Evolutionary conservation across 2,329 filamentous ascomycete species (phyloP).

Genomic region (Diplodia intermedia): DNA sequence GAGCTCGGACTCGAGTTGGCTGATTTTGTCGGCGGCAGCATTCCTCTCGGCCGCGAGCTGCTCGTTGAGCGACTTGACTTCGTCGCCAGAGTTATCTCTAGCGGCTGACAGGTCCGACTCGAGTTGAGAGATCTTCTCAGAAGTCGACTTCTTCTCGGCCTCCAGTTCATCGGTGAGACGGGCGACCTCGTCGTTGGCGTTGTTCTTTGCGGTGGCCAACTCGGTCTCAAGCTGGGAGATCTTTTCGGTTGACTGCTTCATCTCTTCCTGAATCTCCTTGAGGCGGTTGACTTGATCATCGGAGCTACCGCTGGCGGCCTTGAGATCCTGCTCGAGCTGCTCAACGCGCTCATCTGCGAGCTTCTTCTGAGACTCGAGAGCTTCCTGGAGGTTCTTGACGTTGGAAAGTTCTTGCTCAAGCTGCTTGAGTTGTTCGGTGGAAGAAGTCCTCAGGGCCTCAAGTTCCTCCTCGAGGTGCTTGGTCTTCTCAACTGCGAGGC

Average conservation of each 20-base stretch:
- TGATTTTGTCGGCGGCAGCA: conserved; percentile 27
- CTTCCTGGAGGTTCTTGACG: conserved; percentile 20
- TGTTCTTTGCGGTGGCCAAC: conserved; percentile 17
- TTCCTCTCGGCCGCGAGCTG: conserved; percentile 20
- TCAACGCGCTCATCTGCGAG: conserved; percentile 15
- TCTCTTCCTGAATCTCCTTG: conserved; percentile 25
- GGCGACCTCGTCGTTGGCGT: conserved; percentile 14
- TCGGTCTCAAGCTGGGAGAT: conserved; percentile 27
- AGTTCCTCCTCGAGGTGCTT: conserved; percentile 24
- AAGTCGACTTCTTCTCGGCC: conserved; percentile 17
- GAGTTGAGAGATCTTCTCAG: conserved; percentile 14
- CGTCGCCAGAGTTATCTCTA: conserved; percentile 14
- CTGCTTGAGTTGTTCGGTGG: conserved; percentile 8
- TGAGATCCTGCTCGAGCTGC: conserved; percentile 28
- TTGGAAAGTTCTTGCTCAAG: conserved; percentile 27
- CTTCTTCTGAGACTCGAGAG: conserved; percentile 22
- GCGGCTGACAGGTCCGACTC: conserved; percentile 20
- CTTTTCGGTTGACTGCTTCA: conserved; percentile 27
- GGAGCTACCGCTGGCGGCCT: conserved; percentile 20
- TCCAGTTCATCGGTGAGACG: conserved; percentile 22
- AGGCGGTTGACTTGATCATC: conserved; percentile 16
- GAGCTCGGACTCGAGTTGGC: conserved; percentile 29
- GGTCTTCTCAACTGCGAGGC: conserved; percentile 24
- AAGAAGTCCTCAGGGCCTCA: conserved; percentile 20
- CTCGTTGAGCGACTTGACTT: conserved; percentile 8